These are phyloP conservation scores for Setomelanomma holmii DNA, from an alignment of 2,329 filamentous ascomycete species.

Conservation along the genomic window DNA sequence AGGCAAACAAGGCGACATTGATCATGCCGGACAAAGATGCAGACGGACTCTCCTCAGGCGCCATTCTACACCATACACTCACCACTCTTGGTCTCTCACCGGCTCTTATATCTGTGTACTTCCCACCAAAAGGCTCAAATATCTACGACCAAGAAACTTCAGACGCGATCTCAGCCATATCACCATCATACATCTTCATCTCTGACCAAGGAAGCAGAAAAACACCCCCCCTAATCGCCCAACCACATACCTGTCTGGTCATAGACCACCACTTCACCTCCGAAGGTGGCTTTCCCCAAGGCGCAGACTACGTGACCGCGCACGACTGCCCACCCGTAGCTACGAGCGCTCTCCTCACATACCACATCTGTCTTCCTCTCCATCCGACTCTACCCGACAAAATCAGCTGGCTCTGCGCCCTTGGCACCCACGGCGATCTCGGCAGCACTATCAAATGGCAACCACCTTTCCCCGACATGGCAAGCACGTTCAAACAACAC, in stretches of 20 bases:
- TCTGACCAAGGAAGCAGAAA: slow-evolving; percentile 70
- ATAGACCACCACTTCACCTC: slow-evolving; percentile 70
- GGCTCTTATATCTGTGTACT: slow-evolving; percentile 63
- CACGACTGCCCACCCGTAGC: slow-evolving; percentile 70
- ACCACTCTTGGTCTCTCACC: slow-evolving; percentile 63
- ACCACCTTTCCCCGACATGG: slow-evolving; percentile 72
- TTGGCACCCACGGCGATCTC: slow-evolving; percentile 72
- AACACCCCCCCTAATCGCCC: slow-evolving; percentile 61
- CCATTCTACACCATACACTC: slow-evolving; percentile 67
- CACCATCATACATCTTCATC: slow-evolving; percentile 67
- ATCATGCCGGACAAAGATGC: slow-evolving; percentile 75
- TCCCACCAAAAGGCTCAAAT: slow-evolving; percentile 65
- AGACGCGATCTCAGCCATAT: slow-evolving; percentile 56
- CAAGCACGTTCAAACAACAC: slow-evolving; percentile 63
- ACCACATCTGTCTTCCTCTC: slow-evolving; percentile 66
- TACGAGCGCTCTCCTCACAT: slow-evolving; percentile 69
- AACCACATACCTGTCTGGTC: slow-evolving; percentile 60
- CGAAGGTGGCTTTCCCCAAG: slow-evolving; percentile 65
- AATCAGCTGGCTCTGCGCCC: slow-evolving; percentile 65
- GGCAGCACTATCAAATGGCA: slow-evolving; percentile 71
- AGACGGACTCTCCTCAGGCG: slow-evolving; percentile 70
- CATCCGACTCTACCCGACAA: slow-evolving; percentile 61
- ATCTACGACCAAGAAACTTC: slow-evolving; percentile 65
- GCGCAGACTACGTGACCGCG: slow-evolving; percentile 64
- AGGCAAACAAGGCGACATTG: slow-evolving; percentile 59